Evolutionary conservation across 169 alveolate genomes (phyloP), one percentile per base, ranked within the genome.

Genomic region (Cryptosporidium bovis): DNA sequence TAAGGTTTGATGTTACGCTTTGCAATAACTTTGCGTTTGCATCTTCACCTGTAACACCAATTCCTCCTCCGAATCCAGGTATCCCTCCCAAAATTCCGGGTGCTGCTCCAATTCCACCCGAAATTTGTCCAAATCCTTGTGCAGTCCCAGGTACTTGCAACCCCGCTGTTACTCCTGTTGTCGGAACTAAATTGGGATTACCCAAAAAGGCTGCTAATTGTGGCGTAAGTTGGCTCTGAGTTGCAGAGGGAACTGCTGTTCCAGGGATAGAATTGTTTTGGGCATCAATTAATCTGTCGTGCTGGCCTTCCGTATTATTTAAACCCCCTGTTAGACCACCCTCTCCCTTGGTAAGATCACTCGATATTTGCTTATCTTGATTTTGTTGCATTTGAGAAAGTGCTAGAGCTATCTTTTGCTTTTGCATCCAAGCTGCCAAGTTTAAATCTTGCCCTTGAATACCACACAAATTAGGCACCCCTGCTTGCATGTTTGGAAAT

Each of bases 381-480:
- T 60, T 44, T 20, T 62, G 44, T 27, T 77, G 87, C 29, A 77
- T 65, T 18, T 77, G 65, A 8, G 87, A 77, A 16, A 77, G 77
- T 58, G 87, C 87, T 20, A 77, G n/a, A 12, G 87, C 87, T 15
- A 77, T 77, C 27, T 50, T 34, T 40, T 77, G 87, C 18, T 62
- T 77, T 24, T 77, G 87, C 69, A 77, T 77, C 87, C 87, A 77
- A 27, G 58, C 44, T 10, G 71, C 71, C 20, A 77, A 48, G 64
- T 77, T 62, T 71, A 77, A 8, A 62, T 77, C 87, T 27, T 77
- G 87, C 33, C 87, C 87, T 18, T 77, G 87, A 46, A 77, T 77
- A 20, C 87, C 87, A 31, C 87, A 77, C 29, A 77, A 62, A 34
- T 77, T 77, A 13, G 87, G 87, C 4, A 77, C 64, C 3, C 77